These are phyloP conservation scores for Spizellomyces punctatus DNA, from an alignment of 192 early-diverging fungal species.

Conservation along the genomic window DNA sequence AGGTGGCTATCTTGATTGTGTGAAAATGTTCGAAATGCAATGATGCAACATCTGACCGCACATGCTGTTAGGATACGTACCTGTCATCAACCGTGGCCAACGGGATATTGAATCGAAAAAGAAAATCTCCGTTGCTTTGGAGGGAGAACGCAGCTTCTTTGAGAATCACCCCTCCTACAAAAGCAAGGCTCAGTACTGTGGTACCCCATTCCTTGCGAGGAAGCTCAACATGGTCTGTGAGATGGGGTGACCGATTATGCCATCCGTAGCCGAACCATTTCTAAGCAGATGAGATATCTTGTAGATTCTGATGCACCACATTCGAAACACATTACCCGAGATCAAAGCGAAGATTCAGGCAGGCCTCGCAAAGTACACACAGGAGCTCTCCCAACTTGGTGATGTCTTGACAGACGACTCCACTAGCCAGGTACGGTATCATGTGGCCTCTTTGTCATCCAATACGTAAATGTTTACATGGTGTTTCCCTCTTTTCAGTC, in stretches of 20 bases:
- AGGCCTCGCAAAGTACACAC: slow-evolving; percentile 79
- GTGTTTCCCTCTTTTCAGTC: slow-evolving; percentile 48
- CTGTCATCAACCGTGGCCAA: slow-evolving; percentile 99
- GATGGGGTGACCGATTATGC: not conserved
- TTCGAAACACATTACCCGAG: slow-evolving; percentile 95
- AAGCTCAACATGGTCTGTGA: slow-evolving; percentile 87
- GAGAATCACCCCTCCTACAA: slow-evolving; percentile 93
- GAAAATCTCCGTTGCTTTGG: slow-evolving; percentile 84
- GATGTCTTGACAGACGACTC: slow-evolving; percentile 85
- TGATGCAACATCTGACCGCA: too few species aligned
- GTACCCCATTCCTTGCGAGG: slow-evolving; percentile 97
- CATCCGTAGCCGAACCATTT: not conserved
- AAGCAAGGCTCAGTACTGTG: slow-evolving; percentile 98
- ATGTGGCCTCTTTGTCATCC: not conserved
- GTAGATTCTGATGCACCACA: slow-evolving; percentile 99
- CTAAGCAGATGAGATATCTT: not conserved
- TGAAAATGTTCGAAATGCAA: not conserved
- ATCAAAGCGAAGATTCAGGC: slow-evolving; percentile 97
- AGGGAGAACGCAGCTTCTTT: slow-evolving; percentile 89
- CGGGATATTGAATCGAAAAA: slow-evolving; percentile 96
- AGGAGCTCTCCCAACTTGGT: slow-evolving; percentile 86
- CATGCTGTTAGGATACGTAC: slow-evolving; percentile 80
- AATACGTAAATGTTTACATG: too few species aligned
- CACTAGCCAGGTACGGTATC: slow-evolving; percentile 48
- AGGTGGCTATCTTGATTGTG: slow-evolving; percentile 47